Conservation (phyloP, 1,284 basidiomycete species). For the Coniferiporia weirii region DNA sequence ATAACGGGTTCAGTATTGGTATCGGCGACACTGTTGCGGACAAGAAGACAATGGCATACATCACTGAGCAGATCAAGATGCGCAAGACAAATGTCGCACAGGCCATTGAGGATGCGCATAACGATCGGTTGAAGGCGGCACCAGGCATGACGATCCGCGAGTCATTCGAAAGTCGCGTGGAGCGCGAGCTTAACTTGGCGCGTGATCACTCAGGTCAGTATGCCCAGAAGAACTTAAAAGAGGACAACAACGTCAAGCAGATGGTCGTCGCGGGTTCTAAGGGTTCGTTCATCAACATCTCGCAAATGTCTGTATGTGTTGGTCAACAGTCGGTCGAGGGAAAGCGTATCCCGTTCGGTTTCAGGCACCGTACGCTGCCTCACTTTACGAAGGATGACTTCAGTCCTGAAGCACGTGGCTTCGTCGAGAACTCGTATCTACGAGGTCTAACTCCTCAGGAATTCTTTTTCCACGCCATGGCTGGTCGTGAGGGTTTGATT, state of each 20-base stretch:
- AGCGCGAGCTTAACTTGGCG: slow-evolving; percentile 89
- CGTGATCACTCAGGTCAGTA: slow-evolving; percentile 95
- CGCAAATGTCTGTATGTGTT: slow-evolving; percentile 99
- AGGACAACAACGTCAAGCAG: slow-evolving; percentile 99
- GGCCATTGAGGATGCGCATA: slow-evolving; percentile 75
- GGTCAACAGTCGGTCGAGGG: slow-evolving; percentile 99
- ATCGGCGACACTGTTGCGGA: slow-evolving; percentile 99
- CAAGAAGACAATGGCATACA: slow-evolving; percentile 79
- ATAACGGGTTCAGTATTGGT: slow-evolving; percentile 98
- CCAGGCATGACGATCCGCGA: slow-evolving; percentile 99
- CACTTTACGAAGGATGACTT: slow-evolving; percentile 99
- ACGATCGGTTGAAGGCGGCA: slow-evolving; percentile 79
- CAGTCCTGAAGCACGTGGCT: slow-evolving; percentile 96
- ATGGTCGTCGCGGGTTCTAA: slow-evolving; percentile 99
- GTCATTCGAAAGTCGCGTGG: slow-evolving; percentile 93
- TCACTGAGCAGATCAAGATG: slow-evolving; percentile 78
- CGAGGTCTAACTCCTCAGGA: slow-evolving; percentile 97
- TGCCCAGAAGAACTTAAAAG: slow-evolving; percentile 94
- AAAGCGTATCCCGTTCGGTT: slow-evolving; percentile 97
- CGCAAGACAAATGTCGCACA: slow-evolving; percentile 73
- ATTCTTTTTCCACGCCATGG: slow-evolving; percentile 99
- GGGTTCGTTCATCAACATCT: slow-evolving; percentile 99
- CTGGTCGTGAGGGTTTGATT: slow-evolving; percentile 97
- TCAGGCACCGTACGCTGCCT: slow-evolving; percentile 92
- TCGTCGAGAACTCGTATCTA: slow-evolving; percentile 99